Evolutionary conservation across 2,329 filamentous ascomycete genomes (phyloP).

Genomic region (Aspergillus flavus): DNA sequence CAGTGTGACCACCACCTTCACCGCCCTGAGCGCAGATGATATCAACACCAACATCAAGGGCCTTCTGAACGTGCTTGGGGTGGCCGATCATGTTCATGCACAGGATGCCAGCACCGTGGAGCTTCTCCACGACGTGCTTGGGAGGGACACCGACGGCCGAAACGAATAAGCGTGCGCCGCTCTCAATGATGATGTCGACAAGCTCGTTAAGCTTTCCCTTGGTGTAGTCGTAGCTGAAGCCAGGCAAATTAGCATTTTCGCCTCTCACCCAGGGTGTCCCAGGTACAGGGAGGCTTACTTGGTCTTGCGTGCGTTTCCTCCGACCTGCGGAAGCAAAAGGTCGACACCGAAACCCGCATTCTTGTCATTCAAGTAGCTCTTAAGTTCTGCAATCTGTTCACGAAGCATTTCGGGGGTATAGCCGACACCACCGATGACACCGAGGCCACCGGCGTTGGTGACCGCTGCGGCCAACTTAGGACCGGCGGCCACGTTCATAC

Average conservation of each 20-base stretch:
- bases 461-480: slow-evolving; percentile 96
- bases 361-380: slow-evolving; percentile 49
- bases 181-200: slow-evolving; percentile 88
- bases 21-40: slow-evolving; percentile 98
- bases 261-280: slow-evolving; percentile 1
- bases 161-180: slow-evolving; percentile 89
- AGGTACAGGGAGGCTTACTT: slow-evolving; percentile 59
- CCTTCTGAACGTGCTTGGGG: slow-evolving; percentile 98
- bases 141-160: slow-evolving; percentile 94
- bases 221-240: slow-evolving; percentile 91
- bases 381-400: slow-evolving; percentile 93
- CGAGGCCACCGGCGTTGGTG: slow-evolving; percentile 93
- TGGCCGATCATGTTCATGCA: slow-evolving; percentile 99
- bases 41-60: slow-evolving; percentile 86
- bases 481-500: slow-evolving; percentile 98
- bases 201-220: slow-evolving; percentile 96
- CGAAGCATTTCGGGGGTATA: slow-evolving; percentile 97
- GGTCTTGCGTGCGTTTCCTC: slow-evolving; percentile 90
- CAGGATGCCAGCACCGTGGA: slow-evolving; percentile 83
- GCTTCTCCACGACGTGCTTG: slow-evolving; percentile 81
- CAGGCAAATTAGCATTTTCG: slow-evolving; percentile 15
- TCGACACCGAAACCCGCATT: slow-evolving; percentile 29
- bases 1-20: slow-evolving; percentile 95
- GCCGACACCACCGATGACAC: slow-evolving; percentile 87
- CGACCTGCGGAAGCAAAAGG: slow-evolving; percentile 87